Base-by-base conservation (phyloP, 306 rosid species). In the Sindora glabra region DNA sequence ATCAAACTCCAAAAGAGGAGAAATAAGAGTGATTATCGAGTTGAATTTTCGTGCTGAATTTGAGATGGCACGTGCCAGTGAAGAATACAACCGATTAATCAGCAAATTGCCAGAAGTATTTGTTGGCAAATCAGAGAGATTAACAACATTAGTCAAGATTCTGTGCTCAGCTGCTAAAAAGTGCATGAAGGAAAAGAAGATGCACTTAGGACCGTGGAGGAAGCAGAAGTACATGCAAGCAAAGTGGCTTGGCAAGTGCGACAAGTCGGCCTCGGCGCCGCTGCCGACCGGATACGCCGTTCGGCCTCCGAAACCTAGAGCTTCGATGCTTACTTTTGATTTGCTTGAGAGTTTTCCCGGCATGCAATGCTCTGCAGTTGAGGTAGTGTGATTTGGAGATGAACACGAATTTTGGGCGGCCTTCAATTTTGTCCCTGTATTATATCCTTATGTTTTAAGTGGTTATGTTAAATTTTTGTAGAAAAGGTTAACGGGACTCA, bases 131-230 rank as follows among this genome's bases (percentile, higher is more conserved):
- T 2, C 84, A 4, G 95, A 87, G 56, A 84, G 83, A 6, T 51
- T 90, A 38, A 17, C 73, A 49, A 55, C 26, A 1, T 22, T 79
- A 44, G 67, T 82, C 13, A 84, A 82, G 78, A 79, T 87, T 13
- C 27, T 90, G 79, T 90, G 97, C 70, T 36, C 77, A 10, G 85
- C 90, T 17, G 90, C 82, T 6, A 84, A 90, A 65, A 81, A 65
- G 42, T 87, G 90, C 72, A 87, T 87, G 95, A 84, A 84, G 82
- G 94, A 90, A 61, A 87, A 84, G 77, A 86, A 87, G 24, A 82
- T 90, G 89, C 90, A 87, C 59, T 63, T n/a, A n/a, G n/a, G n/a
- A n/a, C n/a, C n/a, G n/a, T n/a, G n/a, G n/a, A n/a, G n/a, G n/a
- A n/a, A n/a, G 71, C 86, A 78, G 12, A 78, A 78, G 60, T 90